Conservation (phyloP, 2,329 filamentous ascomycete species). For the Alternaria gaisen region DNA sequence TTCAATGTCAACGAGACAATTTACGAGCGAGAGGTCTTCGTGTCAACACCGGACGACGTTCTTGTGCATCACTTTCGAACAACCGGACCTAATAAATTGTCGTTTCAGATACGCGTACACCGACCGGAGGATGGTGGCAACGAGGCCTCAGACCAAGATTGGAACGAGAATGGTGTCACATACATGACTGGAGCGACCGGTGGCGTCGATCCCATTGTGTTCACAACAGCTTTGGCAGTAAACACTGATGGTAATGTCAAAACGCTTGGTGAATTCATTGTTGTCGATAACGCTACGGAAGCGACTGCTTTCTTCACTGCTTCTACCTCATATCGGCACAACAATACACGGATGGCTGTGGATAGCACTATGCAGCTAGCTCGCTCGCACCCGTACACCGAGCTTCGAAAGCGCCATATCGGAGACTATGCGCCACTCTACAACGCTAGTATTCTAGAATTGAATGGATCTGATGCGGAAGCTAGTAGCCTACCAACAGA, state of each 20-base stretch:
- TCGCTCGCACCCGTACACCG: slow-evolving; percentile 27
- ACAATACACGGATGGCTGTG: slow-evolving; percentile 38
- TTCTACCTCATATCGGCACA: slow-evolving; percentile 52
- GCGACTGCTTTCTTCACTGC: slow-evolving; percentile 52
- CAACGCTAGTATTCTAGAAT: slow-evolving; percentile 10
- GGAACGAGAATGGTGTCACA: slow-evolving; percentile 5
- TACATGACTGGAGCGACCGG: slow-evolving; percentile 15
- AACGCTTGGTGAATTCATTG: slow-evolving; percentile 8
- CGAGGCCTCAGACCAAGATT: slow-evolving; percentile 10
- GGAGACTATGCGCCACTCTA: slow-evolving; percentile 38
- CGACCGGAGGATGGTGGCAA: slow-evolving; percentile 12
- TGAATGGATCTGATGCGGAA: neutral
- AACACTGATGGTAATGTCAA: slow-evolving; percentile 13
- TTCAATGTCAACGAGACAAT: slow-evolving; percentile 8
- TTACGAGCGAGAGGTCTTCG: slow-evolving; percentile 12
- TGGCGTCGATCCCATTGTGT: slow-evolving; percentile 6
- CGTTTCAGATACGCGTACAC: slow-evolving; percentile 14
- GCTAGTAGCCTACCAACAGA: slow-evolving; percentile 10
- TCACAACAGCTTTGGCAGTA: slow-evolving; percentile 8
- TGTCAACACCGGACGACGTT: slow-evolving; percentile 13
- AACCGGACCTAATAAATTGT: slow-evolving; percentile 5
- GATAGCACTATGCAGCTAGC: slow-evolving; percentile 27
- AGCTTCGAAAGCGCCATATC: slow-evolving; percentile 43
- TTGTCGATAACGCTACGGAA: slow-evolving; percentile 42
- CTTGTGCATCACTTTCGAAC: slow-evolving; percentile 18